Base-by-base conservation (phyloP, 148 eudicot species). In the Drosera capensis region DNA sequence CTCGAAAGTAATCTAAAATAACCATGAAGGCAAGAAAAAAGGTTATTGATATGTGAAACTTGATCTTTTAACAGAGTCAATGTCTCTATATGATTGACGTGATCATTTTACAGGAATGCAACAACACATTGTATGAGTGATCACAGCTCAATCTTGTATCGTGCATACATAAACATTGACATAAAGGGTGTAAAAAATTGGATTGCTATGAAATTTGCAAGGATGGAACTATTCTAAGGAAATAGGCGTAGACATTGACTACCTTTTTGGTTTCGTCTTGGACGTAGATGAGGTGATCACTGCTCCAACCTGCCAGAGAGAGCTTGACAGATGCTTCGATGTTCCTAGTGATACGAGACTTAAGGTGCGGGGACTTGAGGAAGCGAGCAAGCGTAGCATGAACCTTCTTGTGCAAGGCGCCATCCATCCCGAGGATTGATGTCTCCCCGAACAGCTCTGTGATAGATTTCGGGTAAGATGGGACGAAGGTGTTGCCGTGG, bases 251-350 rank as follows among this genome's bases (percentile, higher is more conserved):
- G n/a, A n/a, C n/a, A n/a, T n/a, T n/a, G n/a, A n/a, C n/a, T n/a
- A 70, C 96, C 86, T 66, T 62, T 45, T 73, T 80, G 51, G 81
- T 75, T 69, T 83, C 81, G n/a, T 80, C 79, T 73, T 88, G 97
- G 47, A 88, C 12, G 59, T 66, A 71, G 53, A 88, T 45, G 39
- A 47, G 60, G 21, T 25, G 52, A 17, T 40, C 28, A 15, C n/a
- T 13, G 26, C 30, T 53, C 97, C 97, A 88, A 28, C 63, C 30
- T 1, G 74, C 64, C 39, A 88, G 45, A 8, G 79, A 54, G 17
- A 51, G 43, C n/a, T 63, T 68, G 15, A 88, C 67, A 25, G 74
- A 68, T 1, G 36, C 44, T 42, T 83, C 75, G 3, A 88, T 78
- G 21, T 75, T 60, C 26, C 43, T 51, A 3, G 97, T 65, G 1